phyloP scores from a whole-genome alignment of 2,329 filamentous ascomycete species.

The Fusarium avenaceum region DNA sequence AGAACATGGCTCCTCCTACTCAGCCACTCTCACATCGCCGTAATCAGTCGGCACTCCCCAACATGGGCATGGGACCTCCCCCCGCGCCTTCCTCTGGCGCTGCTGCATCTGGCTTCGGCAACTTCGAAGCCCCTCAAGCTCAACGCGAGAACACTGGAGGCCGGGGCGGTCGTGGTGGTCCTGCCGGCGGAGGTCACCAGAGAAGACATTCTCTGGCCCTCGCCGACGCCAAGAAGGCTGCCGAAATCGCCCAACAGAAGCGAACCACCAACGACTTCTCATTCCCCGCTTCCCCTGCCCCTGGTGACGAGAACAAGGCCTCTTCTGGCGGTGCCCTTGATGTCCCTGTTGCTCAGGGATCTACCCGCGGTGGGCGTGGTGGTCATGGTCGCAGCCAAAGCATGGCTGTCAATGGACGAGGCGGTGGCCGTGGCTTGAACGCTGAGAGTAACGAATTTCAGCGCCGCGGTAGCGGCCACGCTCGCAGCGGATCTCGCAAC shows the following conservation, averaged over 20 bases:
- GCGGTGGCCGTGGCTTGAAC: slow-evolving; percentile 75
- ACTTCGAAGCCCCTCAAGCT: slow-evolving; percentile 74
- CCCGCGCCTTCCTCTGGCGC: slow-evolving; percentile 93
- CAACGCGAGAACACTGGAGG: slow-evolving; percentile 59
- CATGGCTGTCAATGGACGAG: slow-evolving; percentile 82
- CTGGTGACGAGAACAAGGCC: slow-evolving; percentile 63
- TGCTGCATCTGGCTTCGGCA: slow-evolving; percentile 82
- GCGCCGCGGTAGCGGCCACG: slow-evolving; percentile 85
- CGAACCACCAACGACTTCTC: slow-evolving; percentile 94
- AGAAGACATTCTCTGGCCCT: slow-evolving; percentile 94
- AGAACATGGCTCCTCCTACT: slow-evolving; percentile 81
- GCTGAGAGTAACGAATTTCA: slow-evolving; percentile 72
- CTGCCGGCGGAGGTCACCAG: slow-evolving; percentile 83
- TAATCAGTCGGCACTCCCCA: slow-evolving; percentile 96
- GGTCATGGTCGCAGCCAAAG: slow-evolving; percentile 87
- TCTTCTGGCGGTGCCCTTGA: slow-evolving; percentile 52
- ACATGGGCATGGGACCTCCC: slow-evolving; percentile 88
- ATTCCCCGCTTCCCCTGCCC: slow-evolving; percentile 80
- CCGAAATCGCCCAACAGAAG: slow-evolving; percentile 96
- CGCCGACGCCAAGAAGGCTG: slow-evolving; percentile 96
- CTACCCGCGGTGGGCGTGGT: slow-evolving; percentile 68
- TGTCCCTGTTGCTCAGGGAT: slow-evolving; percentile 56
- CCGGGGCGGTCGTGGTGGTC: slow-evolving; percentile 78
- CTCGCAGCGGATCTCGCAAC: slow-evolving; percentile 87
- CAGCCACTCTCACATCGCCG: slow-evolving; percentile 91